These are phyloP conservation scores for Mycogone perniciosa DNA, from an alignment of 2,329 filamentous ascomycete species.

Conservation along the genomic window DNA sequence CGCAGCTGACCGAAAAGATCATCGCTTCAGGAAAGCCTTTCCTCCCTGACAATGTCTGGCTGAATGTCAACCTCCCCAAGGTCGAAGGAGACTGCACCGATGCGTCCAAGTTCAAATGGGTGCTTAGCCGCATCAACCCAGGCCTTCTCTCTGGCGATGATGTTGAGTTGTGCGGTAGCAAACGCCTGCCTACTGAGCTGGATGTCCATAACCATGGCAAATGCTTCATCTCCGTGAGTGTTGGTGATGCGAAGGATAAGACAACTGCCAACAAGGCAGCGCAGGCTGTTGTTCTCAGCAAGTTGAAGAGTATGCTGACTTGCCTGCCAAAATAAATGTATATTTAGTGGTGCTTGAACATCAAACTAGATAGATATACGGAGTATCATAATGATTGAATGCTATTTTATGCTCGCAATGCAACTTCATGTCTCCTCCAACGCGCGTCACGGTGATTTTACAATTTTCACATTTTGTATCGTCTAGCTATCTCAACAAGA, in stretches of 20 bases:
- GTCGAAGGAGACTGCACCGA: conserved; percentile 45
- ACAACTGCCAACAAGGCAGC: conserved; percentile 36
- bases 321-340: conserved; percentile 18
- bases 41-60: conserved; percentile 52
- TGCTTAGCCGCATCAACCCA: conserved; percentile 56
- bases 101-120: conserved; percentile 52
- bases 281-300: conserved; percentile 26
- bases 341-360: not conserved
- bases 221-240: conserved; percentile 58
- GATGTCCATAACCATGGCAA: conserved; percentile 43
- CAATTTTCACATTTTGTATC: not conserved
- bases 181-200: conserved; percentile 52
- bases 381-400: no score
- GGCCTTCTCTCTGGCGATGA: conserved; percentile 49
- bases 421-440: no score
- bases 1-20: conserved; percentile 50
- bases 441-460: not conserved
- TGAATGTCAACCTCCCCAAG: conserved; percentile 65
- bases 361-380: no score
- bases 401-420: no score
- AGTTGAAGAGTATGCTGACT: conserved; percentile 26
- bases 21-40: conserved; percentile 54
- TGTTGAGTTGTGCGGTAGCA: conserved; percentile 49
- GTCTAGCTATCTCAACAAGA: not conserved
- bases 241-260: conserved; percentile 56